Evolutionary conservation across 805 yeast species (phyloP).

Genomic region (Kluyveromyces starmeri): DNA sequence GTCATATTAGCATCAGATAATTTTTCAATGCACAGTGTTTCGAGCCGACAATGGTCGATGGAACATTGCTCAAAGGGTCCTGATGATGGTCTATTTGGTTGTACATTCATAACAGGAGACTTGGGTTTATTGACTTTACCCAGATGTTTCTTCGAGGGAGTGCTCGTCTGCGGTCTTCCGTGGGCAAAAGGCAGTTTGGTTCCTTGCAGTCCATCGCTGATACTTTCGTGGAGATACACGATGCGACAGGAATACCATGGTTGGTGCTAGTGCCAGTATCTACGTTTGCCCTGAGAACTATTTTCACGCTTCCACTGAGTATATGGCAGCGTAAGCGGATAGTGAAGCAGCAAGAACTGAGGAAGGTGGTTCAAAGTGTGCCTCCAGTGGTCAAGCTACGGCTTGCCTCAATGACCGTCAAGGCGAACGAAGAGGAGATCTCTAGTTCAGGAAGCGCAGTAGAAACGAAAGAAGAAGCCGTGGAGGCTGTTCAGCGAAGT

Average conservation of each 20-base stretch:
- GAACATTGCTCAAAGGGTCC: no score
- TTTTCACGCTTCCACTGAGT: constrained; percentile 72
- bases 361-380: constrained; percentile 67
- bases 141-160: not conserved
- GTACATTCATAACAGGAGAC: no score
- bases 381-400: constrained; percentile 60
- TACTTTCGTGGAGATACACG: constrained; percentile 33
- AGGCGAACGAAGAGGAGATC: constrained; percentile 13
- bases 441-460: constrained; percentile 11
- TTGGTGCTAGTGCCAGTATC: constrained; percentile 66
- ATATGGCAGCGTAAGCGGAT: constrained; percentile 59
- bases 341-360: constrained; percentile 58
- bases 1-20: no score
- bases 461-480: constrained; percentile 22
- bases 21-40: no score
- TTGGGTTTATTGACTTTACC: no score
- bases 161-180: not conserved
- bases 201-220: constrained; percentile 20
- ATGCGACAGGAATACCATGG: constrained; percentile 68
- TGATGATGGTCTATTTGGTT: no score
- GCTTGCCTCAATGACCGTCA: constrained; percentile 31
- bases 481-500: constrained; percentile 14
- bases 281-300: constrained; percentile 55
- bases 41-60: no score
- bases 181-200: constrained; percentile 9